phyloP scores from a whole-genome alignment of 73 alveolate genomes.

The Durusdinium trenchii region DNA sequence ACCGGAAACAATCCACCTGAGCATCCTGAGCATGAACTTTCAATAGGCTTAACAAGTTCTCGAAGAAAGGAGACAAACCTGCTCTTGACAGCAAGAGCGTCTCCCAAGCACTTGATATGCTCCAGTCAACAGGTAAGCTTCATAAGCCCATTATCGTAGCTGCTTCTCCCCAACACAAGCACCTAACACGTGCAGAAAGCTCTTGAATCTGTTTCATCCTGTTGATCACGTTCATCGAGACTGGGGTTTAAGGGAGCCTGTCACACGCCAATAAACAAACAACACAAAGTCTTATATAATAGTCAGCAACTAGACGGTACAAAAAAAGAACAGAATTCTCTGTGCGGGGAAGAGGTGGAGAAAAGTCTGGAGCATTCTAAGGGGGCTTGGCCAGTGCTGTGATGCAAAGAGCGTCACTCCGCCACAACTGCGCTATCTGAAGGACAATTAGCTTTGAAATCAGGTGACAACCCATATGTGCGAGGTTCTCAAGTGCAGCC shows the following conservation, averaged over 20 bases:
- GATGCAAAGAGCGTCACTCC: background rate
- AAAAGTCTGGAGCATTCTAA: background rate
- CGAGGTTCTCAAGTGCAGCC: background rate
- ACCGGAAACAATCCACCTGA: constrained; percentile 1
- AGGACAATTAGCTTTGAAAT: background rate
- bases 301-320: background rate
- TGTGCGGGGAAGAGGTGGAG: background rate
- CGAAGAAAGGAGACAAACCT: constrained; percentile 27
- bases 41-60: background rate
- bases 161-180: constrained; percentile 41
- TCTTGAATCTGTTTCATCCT: constrained; percentile 11
- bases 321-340: background rate
- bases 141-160: background rate
- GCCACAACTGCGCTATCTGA: background rate
- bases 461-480: background rate
- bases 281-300: background rate
- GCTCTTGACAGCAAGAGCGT: background rate
- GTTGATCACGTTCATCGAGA: background rate
- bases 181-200: constrained; percentile 27
- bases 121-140: background rate
- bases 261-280: background rate
- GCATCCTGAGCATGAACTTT: background rate
- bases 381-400: background rate
- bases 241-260: background rate
- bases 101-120: background rate